Base-by-base conservation (phyloP, 208 protist species). In the Phytomonas sp. region DNA sequence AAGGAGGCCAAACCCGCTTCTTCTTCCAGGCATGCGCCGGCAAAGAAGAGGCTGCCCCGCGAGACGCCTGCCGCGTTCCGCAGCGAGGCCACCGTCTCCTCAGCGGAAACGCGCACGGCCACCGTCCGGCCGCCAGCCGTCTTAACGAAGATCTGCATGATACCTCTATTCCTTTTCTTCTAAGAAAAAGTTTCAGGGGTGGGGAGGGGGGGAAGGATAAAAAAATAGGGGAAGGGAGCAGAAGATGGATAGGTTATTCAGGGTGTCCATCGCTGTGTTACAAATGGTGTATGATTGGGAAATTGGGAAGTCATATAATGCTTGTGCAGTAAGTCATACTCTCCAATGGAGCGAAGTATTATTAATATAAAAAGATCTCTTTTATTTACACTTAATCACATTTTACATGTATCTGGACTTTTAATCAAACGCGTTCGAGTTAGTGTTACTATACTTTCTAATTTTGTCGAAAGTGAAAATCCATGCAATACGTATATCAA, bases 111-210 rank as follows among this genome's bases (percentile, higher is more conserved):
- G 72, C 89, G 85, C 74, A 98, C 84, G 63, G 86, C 85, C 69
- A 96, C 84, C 42, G 93, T 97, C 86, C 87, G 92, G 77, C 91
- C 92, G 30, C 79, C 84, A 45, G 89, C 77, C 63, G 88, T 94
- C 87, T 97, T 98, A 69, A 98, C 81, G 77, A 97, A 97, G 83
- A 98, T 88, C 76, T 96, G 90, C 92, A 98, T 99, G 45, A 70
- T 82, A 78, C 75, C 72, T 61, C 74, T 66, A 49, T 74, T 71
- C 49, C 63, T 45, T 69, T 72, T 74, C 29, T 70, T 70, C 29
- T 64, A 19, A 7, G n/a, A 66, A 30, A 42, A 26, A 71, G 34
- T 62, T 62, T 8, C 37, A 60, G 4, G 19, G 19, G 16, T 23
- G 19, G 19, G 16, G 1, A 40, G 1, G 0, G 2, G 59, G 59